A percentile compares a stretch with the other conserved stretches of the same genome.
phyloP scores from a whole-genome alignment of 345 rosid species.

The Euphorbia tirucalli region DNA sequence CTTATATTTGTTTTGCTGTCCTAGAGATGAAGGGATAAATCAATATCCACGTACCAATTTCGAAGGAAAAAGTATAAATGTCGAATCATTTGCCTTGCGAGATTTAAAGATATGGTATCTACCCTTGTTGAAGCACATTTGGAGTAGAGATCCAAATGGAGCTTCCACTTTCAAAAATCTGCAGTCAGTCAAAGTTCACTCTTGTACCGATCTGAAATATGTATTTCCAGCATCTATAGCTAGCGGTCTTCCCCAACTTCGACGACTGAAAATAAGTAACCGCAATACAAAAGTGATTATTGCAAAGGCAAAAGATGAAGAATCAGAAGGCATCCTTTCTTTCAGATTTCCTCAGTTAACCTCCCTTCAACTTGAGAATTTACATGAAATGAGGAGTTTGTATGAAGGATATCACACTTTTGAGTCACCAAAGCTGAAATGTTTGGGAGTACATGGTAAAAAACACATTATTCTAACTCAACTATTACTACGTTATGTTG shows the following conservation, averaged over 20 bases:
- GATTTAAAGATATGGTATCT: neutral
- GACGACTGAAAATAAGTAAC: neutral
- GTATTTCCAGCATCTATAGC: slow-evolving; percentile 11
- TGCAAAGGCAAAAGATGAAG: neutral
- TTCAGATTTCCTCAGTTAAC: slow-evolving; percentile 19
- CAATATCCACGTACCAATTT: neutral
- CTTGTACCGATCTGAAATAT: neutral
- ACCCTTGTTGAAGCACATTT: neutral
- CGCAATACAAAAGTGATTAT: slow-evolving; percentile 27
- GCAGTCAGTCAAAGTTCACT: neutral
- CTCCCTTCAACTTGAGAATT: neutral
- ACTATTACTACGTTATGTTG: neutral
- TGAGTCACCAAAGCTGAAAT: slow-evolving; percentile 18
- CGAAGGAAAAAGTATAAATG: neutral
- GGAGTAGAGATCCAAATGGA: neutral
- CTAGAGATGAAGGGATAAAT: slow-evolving; percentile 13
- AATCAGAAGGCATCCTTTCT: neutral
- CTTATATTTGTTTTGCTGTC: no score
- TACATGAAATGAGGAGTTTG: slow-evolving; percentile 14
- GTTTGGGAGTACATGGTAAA: no score
- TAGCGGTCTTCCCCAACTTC: slow-evolving; percentile 4
- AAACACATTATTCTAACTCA: no score
- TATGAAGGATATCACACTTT: neutral
- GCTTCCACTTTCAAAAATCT: neutral
- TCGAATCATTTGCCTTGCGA: neutral